Conservation (phyloP, 2,329 filamentous ascomycete species). For the Xylariaceae sp. region DNA sequence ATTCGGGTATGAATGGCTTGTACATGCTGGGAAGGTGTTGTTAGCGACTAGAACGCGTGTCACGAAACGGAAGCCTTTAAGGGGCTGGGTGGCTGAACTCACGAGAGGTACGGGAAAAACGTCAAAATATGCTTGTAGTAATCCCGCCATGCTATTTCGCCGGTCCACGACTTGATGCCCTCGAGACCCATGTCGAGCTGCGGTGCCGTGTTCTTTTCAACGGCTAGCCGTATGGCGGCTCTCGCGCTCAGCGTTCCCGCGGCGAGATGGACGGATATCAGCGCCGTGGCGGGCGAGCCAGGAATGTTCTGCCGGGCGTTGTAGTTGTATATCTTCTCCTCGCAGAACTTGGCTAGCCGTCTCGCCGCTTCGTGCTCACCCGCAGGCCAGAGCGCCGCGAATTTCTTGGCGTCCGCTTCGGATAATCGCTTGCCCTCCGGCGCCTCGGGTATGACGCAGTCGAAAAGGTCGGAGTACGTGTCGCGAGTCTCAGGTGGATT, state of each 20-base stretch:
- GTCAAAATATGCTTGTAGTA: constrained; percentile 84
- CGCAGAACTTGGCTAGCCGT: constrained; percentile 62
- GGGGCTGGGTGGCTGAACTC: constrained; percentile 6
- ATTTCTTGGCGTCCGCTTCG: constrained; percentile 52
- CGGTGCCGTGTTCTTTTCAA: constrained; percentile 40
- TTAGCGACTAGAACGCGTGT: constrained; percentile 6
- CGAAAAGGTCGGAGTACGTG: constrained; percentile 42
- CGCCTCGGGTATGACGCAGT: constrained; percentile 52
- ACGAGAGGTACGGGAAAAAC: constrained; percentile 79
- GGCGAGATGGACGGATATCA: constrained; percentile 65
- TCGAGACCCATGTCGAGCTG: constrained; percentile 61
- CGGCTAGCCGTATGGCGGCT: constrained; percentile 63
- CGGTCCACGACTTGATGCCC: constrained; percentile 70
- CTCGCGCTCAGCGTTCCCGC: constrained; percentile 61
- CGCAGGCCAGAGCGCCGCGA: constrained; percentile 61
- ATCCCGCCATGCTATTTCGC: constrained; percentile 79
- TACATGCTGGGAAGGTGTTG: constrained; percentile 42
- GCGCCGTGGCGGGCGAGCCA: constrained; percentile 56
- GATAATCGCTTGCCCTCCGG: constrained; percentile 59
- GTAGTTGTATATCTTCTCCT: constrained; percentile 58
- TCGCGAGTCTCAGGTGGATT: constrained; percentile 48
- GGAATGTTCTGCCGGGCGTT: constrained; percentile 62
- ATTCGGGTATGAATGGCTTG: constrained; percentile 71
- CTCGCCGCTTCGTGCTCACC: constrained; percentile 67
- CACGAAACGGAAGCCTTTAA: neutral